Evolutionary conservation across 495 filamentous ascomycete genomes (phyloP), one percentile per base, ranked within the genome.

Genomic region (Annulohypoxylon bovei): DNA sequence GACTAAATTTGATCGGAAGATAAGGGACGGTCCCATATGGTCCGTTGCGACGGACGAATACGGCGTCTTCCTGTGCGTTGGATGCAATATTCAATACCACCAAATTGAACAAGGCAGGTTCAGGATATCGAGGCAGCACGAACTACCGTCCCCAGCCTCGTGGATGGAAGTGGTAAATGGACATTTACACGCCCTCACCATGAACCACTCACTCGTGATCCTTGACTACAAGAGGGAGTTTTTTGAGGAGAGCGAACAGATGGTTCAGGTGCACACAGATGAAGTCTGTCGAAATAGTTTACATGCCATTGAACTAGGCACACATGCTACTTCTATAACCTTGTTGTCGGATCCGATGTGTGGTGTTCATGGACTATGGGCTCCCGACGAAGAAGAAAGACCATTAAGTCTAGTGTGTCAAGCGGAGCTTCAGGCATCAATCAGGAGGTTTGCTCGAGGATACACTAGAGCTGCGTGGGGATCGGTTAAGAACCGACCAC

Each of bases 301-400:
- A 2, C 80, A 85, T 66, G 77, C 75, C 27, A 80, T 83, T 30
- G 77, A 82, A 28, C 47, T 82, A 11, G 73, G 76, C 4, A 73
- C 72, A 18, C 23, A 71, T 6, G 54, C 63, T 9, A 65, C 57
- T 12, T 49, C 76, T 35, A 65, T 88, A 39, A 71, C 78, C 16
- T 69, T 87, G 18, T 35, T 86, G 23, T 80, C 83, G 0, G 85
- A 88, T 37, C 79, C 79, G 23, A 77, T 80, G 33, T 80, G 84
- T 44, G 79, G 79, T 2, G 62, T 88, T 14, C 79, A 79, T 6
- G 88, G 86, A 0, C 67, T 89, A 14, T 89, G 85, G 85, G 72
- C 82, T 4, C 79, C 83, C 2, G 68, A 76, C 40, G 72, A 77
- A 23, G 70, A 76, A n/a, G 79, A 78, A 9, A 78, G 73, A 32